Base-by-base conservation (phyloP, 805 yeast species). In the Yarrowia divulgata region DNA sequence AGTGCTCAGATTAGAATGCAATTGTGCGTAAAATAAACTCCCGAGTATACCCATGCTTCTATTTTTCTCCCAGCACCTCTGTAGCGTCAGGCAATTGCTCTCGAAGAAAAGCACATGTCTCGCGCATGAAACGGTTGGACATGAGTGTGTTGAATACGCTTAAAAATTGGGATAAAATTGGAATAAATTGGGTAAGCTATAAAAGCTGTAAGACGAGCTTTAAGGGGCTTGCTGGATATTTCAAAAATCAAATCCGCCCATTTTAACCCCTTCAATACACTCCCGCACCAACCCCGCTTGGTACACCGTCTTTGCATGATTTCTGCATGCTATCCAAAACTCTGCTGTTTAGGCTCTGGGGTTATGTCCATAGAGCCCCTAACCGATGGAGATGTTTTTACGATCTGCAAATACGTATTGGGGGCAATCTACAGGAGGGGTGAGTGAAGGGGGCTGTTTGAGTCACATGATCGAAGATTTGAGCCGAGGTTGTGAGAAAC, bases 271-370 rank as follows among this genome's bases (percentile, higher is more conserved):
- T 32, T 3, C 29, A 23, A 23, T 2, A 23, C 29, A 23, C 29
- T 23, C 29, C 29, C 29, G 29, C 29, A 23, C 29, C 4, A 23
- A 23, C 29, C 29, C 34, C 6, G 14, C 52, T 29, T 32, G 5
- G 18, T 32, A 5, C 35, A 10, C 57, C 57, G 58, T 18, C 12
- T 18, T 35, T 19, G 32, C 58, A 4, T 12, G 43, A 10, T 3
- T 37, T 10, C 43, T 54, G 58, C 58, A 35, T 8, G 9, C 12
- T 3, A 10, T 9, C 58, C 42, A 57, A 57, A 57, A 57, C 63
- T 57, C 46, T 57, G 49, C 63, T 57, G 16, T 12, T 57, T 57
- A 57, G 63, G 63, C 63, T 57, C 40, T 42, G 23, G 16, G 9
- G 58, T 37, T 54, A 54, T 37, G 32, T 18, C 58, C 58, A 35